phyloP scores from a whole-genome alignment of 78 protist species.

The Dictyostelium citrinum region DNA sequence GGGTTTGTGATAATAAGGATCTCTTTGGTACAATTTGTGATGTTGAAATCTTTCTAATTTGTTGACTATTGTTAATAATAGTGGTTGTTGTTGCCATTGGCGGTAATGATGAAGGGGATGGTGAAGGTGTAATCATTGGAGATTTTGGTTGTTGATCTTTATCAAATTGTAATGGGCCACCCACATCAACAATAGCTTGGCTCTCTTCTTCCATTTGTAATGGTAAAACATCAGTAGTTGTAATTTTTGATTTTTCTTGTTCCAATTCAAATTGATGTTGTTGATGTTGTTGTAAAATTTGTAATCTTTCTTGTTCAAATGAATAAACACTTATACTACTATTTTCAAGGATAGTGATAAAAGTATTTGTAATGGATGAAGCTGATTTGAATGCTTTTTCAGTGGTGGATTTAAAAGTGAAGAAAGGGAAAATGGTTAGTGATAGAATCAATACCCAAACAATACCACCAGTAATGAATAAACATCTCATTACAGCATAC shows the following conservation, averaged over 20 bases:
- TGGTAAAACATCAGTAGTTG: not conserved
- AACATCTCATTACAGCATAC: conserved; percentile 19
- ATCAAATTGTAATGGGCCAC: not conserved
- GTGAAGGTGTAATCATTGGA: not conserved
- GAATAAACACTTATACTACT: not conserved
- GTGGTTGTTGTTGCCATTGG: not conserved
- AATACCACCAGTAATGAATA: conserved; percentile 27
- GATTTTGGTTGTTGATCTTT: not conserved
- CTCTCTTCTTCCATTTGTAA: not conserved
- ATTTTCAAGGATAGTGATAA: conserved; percentile 5
- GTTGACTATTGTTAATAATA: not conserved
- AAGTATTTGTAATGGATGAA: not conserved
- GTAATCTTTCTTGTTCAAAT: not conserved
- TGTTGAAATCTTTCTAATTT: not conserved
- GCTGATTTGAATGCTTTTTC: not conserved
- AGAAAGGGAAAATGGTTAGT: conserved; percentile 15
- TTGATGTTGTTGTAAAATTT: not conserved
- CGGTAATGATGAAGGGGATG: not conserved
- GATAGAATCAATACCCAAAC: conserved; percentile 43
- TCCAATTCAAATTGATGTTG: not conserved
- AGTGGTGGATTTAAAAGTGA: not conserved
- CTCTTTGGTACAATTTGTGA: not conserved
- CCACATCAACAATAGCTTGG: not conserved
- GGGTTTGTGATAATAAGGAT: not conserved
- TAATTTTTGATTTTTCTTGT: too few species aligned